Percentiles rank a stretch among this genome's conserved stretches.
These are phyloP conservation scores for Auricularia sp. DNA, from an alignment of 768 basidiomycete genomes.

Conservation along the genomic window DNA sequence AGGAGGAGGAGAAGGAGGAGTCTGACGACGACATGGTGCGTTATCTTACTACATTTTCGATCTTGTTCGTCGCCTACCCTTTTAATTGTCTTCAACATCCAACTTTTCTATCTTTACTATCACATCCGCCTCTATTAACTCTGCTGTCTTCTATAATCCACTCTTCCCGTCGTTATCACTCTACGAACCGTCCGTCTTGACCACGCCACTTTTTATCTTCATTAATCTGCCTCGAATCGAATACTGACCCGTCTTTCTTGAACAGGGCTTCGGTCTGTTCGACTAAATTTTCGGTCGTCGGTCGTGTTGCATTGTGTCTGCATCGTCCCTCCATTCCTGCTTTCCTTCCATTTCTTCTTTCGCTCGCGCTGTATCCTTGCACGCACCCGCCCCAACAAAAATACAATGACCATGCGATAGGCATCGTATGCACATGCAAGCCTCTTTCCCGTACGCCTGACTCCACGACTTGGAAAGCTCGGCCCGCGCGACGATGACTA, in stretches of 20 bases:
- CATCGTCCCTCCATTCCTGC: background rate
- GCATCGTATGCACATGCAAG: no score
- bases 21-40: conserved; percentile 85
- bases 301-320: background rate
- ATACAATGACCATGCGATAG: no score
- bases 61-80: no score
- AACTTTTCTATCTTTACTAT: no score
- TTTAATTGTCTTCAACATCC: no score
- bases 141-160: conserved; percentile 3
- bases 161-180: background rate
- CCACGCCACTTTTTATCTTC: background rate
- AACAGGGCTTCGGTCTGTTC: conserved; percentile 92
- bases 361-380: no score
- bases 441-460: no score
- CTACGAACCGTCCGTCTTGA: no score
- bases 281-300: conserved; percentile 44
- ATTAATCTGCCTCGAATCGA: background rate
- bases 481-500: no score
- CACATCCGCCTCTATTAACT: no score
- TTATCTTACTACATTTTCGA: conserved; percentile 5
- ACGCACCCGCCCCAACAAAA: no score
- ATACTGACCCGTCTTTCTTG: background rate
- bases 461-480: no score
- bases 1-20: conserved; percentile 83
- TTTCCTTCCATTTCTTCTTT: background rate